Evolutionary conservation across 768 basidiomycete genomes (phyloP), one percentile per base, ranked within the genome.

Genomic region (Macrolepiota dolichaula): DNA sequence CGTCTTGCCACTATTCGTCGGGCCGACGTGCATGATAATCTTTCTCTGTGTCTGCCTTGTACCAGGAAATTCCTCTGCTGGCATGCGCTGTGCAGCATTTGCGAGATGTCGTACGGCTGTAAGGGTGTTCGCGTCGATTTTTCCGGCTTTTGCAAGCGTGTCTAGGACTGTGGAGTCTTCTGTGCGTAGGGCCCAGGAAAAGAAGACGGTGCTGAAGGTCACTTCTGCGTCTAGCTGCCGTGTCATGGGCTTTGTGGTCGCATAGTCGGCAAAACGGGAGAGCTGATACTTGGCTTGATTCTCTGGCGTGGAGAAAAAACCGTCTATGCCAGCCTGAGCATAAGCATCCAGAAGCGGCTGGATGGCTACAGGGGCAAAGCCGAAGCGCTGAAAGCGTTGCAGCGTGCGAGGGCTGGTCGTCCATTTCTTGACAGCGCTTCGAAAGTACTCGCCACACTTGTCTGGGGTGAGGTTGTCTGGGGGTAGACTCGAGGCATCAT

Each of bases 1-100:
- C 0, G 96, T 99, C 77, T 99, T 99, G 32, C 96, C 97, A 63
- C 92, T 93, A 73, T 98, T 99, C 24, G 97, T 98, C 0, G 97
- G 97, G 0, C 96, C 97, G 42, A 99, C 94, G 67, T 99, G 96
- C 80, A 98, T 88, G 71, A 96, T 89, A 66, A 98, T 77, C 66
- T 88, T 92, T 19, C 96, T 83, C 17, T 79, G 81, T 64, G 87
- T 75, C 11, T 71, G 67, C 10, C 96, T 85, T 0, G 94, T 86
- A 9, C 55, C 17, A 0, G 75, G 68, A 66, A 70, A 86, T 11
- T 74, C 69, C 61, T 87, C 85, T 0, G 79, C 80, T 0, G 82
- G 82, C 22, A 52, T 38, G 1, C 59, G 42, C 17, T 37, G n/a
- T 4, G 52, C 42, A 2, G 49, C 59, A 4, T 36, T 6, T 25